A percentile compares a stretch with the other conserved stretches of the same genome.
phyloP scores from a whole-genome alignment of 495 filamentous ascomycete species.

The Aspergillus asperescens region DNA sequence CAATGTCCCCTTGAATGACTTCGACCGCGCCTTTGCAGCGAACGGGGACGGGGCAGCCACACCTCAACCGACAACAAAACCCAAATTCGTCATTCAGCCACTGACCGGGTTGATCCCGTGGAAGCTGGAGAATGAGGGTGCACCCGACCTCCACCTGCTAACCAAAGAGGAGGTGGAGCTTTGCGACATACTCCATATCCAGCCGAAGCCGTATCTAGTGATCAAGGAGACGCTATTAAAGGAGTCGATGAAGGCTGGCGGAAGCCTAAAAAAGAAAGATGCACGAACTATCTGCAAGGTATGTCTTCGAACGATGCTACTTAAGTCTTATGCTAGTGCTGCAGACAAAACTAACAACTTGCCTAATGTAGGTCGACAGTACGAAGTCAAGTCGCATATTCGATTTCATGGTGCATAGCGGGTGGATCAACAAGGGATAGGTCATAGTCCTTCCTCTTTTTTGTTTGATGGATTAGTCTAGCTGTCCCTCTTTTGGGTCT shows the following conservation, averaged over 20 bases:
- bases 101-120: constrained; percentile 59
- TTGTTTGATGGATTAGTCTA: constrained; percentile 21
- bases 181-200: constrained; percentile 72
- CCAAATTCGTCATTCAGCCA: constrained; percentile 41
- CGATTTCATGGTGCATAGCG: constrained; percentile 89
- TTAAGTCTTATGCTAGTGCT: neutral
- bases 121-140: constrained; percentile 66
- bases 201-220: constrained; percentile 89
- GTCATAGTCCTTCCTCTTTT: constrained; percentile 1
- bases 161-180: constrained; percentile 78
- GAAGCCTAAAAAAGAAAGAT: constrained; percentile 83
- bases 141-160: constrained; percentile 77
- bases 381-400: constrained; percentile 68
- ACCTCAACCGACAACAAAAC: constrained; percentile 42
- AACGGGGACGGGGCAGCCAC: constrained; percentile 35
- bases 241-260: constrained; percentile 83
- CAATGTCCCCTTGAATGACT: constrained; percentile 36
- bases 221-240: constrained; percentile 87
- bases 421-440: constrained; percentile 78
- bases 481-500: constrained; percentile 12
- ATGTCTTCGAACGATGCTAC: too few species aligned
- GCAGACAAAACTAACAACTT: constrained; percentile 13
- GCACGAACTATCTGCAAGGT: constrained; percentile 67
- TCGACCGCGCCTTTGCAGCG: constrained; percentile 39
- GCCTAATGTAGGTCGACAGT: constrained; percentile 49